These are phyloP conservation scores for Penicillium sp. DNA, from an alignment of 2,329 filamentous ascomycete genomes.

Conservation along the genomic window DNA sequence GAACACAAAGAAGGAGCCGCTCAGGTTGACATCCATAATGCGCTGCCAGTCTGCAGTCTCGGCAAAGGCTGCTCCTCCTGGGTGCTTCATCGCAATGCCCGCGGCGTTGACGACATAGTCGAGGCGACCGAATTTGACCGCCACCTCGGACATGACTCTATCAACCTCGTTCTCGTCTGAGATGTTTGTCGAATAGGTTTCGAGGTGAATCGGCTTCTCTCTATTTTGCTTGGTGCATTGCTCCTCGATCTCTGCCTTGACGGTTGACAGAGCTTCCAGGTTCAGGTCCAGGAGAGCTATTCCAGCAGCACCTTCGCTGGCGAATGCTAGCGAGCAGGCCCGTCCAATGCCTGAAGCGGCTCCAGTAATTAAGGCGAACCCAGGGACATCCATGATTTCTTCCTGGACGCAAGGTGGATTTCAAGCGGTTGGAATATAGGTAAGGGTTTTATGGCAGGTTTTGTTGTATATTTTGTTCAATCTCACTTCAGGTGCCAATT, in stretches of 20 bases:
- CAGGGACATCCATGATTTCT: constrained; percentile 20
- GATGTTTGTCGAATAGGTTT: constrained; percentile 14
- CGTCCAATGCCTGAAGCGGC: constrained; percentile 19
- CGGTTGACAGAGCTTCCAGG: constrained; percentile 8
- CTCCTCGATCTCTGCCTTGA: constrained; percentile 17
- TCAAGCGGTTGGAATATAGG: no score
- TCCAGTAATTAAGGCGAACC: constrained; percentile 20
- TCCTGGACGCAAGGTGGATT: no score
- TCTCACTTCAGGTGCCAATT: no score
- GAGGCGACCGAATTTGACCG: constrained; percentile 15
- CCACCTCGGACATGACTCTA: constrained; percentile 10
- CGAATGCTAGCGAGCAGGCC: constrained; percentile 15
- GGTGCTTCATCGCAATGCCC: constrained; percentile 27
- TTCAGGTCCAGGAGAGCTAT: constrained; percentile 17
- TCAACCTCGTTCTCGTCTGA: constrained; percentile 15
- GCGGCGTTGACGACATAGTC: constrained; percentile 20
- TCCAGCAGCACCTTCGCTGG: constrained; percentile 16
- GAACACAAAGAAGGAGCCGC: constrained; percentile 45
- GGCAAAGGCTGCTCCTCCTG: constrained; percentile 19
- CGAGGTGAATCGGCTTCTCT: constrained; percentile 7
- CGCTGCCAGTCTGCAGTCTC: constrained; percentile 39
- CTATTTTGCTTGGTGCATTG: constrained; percentile 2
- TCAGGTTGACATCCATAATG: constrained; percentile 46
- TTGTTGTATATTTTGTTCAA: no score
- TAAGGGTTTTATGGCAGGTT: no score